phyloP scores from a whole-genome alignment of 2,329 filamentous ascomycete species.

The Lachnellula hyalina region DNA sequence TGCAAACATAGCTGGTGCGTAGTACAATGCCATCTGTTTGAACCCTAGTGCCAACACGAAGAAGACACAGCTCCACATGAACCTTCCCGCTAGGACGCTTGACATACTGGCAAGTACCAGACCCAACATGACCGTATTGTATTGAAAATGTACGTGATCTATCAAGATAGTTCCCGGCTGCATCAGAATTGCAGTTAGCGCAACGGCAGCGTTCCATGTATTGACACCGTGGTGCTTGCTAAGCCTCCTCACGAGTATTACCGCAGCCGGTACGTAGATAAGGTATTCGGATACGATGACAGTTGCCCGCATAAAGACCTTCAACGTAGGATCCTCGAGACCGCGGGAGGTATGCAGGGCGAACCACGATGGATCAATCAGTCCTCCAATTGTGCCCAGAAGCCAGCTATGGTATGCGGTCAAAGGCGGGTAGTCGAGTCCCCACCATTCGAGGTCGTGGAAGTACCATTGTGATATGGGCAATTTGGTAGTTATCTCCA shows the following conservation, averaged over 20 bases:
- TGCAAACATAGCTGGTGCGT: slow-evolving; percentile 86
- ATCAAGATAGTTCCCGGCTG: slow-evolving; percentile 87
- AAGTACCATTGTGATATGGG: slow-evolving; percentile 97
- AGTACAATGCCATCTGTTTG: slow-evolving; percentile 99
- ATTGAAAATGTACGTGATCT: slow-evolving; percentile 95
- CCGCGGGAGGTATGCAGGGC: slow-evolving; percentile 77
- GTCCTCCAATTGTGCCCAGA: slow-evolving; percentile 76
- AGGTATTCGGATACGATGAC: slow-evolving; percentile 89
- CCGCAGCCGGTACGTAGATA: slow-evolving; percentile 76
- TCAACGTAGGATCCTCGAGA: slow-evolving; percentile 70
- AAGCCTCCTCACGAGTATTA: slow-evolving; percentile 80
- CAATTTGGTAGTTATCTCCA: slow-evolving; percentile 88
- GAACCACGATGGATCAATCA: slow-evolving; percentile 83
- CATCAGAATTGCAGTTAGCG: slow-evolving; percentile 84
- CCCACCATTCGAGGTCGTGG: slow-evolving; percentile 96
- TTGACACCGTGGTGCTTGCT: slow-evolving; percentile 71
- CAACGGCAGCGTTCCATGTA: slow-evolving; percentile 76
- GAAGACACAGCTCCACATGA: slow-evolving; percentile 85
- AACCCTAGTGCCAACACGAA: slow-evolving; percentile 93
- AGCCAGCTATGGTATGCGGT: slow-evolving; percentile 98
- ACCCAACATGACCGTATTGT: slow-evolving; percentile 98
- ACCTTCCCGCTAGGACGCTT: slow-evolving; percentile 77
- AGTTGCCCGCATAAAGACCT: slow-evolving; percentile 93
- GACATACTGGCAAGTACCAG: slow-evolving; percentile 82
- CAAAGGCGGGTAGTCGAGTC: slow-evolving; percentile 92